Percentiles rank a stretch among this genome's conserved stretches.
Conservation (phyloP, 331 rosid genomes). For the Erythrophleum ivorense region DNA sequence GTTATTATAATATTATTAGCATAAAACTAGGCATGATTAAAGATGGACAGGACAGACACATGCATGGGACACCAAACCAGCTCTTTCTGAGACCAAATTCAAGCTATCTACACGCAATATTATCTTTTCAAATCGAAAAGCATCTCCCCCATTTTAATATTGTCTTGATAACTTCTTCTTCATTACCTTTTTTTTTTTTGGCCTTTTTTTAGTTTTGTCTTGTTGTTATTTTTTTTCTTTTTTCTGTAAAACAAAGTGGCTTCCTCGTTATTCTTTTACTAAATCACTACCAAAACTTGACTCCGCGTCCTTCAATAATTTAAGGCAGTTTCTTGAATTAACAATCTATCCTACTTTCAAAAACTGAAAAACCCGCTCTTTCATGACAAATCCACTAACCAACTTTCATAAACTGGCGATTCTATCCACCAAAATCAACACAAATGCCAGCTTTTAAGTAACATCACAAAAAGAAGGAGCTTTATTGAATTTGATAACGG, state of each 20-base stretch:
- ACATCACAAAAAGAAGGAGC: neutral
- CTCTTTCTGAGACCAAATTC: conserved; percentile 29
- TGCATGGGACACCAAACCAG: conserved; percentile 31
- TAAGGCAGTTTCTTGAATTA: neutral
- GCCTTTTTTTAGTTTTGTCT: too few relatives aligned
- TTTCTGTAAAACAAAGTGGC: too few relatives aligned
- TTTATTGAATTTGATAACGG: conserved; percentile 20
- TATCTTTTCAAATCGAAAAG: conserved; percentile 19
- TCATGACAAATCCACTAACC: conserved; percentile 27
- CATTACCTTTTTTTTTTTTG: too few relatives aligned
- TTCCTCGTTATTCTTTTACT: too few relatives aligned
- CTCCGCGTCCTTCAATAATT: conserved; percentile 4
- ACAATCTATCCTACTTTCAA: neutral
- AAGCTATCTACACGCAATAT: neutral
- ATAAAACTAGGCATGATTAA: neutral
- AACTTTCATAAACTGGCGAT: neutral
- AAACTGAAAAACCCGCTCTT: neutral
- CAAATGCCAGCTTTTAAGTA: conserved; percentile 15
- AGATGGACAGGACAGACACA: neutral
- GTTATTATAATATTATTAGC: neutral
- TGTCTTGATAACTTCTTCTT: conserved; percentile 1
- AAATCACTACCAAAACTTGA: neutral
- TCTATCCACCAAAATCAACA: conserved; percentile 2
- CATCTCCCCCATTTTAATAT: conserved; percentile 30
- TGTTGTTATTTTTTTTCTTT: too few relatives aligned